These are phyloP conservation scores for Heritiera littoralis DNA, from an alignment of 345 rosid species.

Conservation along the genomic window DNA sequence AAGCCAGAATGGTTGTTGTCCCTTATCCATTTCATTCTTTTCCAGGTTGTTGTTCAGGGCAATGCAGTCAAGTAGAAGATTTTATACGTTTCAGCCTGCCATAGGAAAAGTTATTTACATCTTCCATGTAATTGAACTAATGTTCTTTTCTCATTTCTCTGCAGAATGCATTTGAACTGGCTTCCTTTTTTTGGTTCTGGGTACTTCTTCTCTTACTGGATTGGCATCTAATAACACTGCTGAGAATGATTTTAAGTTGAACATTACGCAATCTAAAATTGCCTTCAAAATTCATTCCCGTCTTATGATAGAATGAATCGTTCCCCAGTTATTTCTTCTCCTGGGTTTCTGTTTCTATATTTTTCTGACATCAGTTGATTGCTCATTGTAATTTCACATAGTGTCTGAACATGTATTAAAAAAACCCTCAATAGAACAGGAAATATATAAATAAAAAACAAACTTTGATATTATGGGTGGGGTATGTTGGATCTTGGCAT, in stretches of 20 bases:
- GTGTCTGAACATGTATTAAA: background rate
- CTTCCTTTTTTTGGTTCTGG: slow-evolving; percentile 98
- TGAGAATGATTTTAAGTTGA: background rate
- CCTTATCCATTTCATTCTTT: slow-evolving; percentile 86
- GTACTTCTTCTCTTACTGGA: slow-evolving; percentile 47
- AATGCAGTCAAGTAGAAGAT: background rate
- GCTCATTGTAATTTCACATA: background rate
- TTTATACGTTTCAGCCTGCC: background rate
- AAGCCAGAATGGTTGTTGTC: slow-evolving; percentile 78
- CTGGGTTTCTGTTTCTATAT: background rate
- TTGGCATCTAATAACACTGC: slow-evolving; percentile 13
- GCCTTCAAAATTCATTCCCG: background rate
- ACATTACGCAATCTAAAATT: slow-evolving; percentile 3
- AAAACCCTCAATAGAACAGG: background rate
- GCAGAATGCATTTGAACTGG: slow-evolving; percentile 95
- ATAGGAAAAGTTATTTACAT: background rate
- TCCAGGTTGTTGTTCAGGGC: slow-evolving; percentile 59
- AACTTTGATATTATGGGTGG: background rate
- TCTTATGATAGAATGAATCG: background rate
- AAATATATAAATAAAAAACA: background rate
- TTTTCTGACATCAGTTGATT: background rate
- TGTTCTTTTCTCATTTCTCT: slow-evolving; percentile 19
- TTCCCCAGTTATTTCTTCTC: background rate
- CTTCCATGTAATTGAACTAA: background rate
- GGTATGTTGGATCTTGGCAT: background rate